phyloP scores from a whole-genome alignment of 2,329 filamentous ascomycete genomes.

The Penicillium sp. region DNA sequence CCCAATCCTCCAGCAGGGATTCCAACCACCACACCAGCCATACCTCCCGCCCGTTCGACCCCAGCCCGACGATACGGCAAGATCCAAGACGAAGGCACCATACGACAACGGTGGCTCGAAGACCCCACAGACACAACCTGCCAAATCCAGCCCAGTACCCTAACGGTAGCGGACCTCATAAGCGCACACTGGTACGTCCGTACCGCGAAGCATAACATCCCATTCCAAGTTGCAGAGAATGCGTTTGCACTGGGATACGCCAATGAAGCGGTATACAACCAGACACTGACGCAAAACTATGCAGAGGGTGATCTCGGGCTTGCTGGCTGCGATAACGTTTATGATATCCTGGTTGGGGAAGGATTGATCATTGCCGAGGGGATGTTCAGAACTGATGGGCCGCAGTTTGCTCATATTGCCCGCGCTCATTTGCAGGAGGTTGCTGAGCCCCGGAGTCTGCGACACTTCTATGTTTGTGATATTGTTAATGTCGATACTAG shows the following conservation, averaged over 20 bases:
- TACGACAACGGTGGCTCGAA: constrained; percentile 1
- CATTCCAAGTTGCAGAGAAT: not conserved
- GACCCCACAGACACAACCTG: not conserved
- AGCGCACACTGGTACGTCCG: not conserved
- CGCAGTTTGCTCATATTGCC: not conserved
- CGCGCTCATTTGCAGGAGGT: not conserved
- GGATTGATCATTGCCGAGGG: not conserved
- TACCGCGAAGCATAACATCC: not conserved
- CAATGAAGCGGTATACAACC: not conserved
- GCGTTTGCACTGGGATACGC: not conserved
- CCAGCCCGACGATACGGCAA: not conserved
- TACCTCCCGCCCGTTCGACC: not conserved
- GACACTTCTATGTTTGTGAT: not conserved
- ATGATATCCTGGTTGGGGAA: not conserved
- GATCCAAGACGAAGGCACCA: not conserved
- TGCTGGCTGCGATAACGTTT: not conserved
- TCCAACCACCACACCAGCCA: not conserved
- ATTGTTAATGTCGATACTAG: not conserved
- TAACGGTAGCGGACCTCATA: not conserved
- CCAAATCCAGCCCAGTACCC: not conserved
- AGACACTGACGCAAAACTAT: not conserved
- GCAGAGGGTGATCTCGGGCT: not conserved
- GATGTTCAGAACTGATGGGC: not conserved
- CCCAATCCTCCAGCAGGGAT: not conserved
- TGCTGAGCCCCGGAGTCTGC: not conserved